Evolutionary conservation across 139 green algal genomes (phyloP).

Genomic region (Chlorella sorokiniana): DNA sequence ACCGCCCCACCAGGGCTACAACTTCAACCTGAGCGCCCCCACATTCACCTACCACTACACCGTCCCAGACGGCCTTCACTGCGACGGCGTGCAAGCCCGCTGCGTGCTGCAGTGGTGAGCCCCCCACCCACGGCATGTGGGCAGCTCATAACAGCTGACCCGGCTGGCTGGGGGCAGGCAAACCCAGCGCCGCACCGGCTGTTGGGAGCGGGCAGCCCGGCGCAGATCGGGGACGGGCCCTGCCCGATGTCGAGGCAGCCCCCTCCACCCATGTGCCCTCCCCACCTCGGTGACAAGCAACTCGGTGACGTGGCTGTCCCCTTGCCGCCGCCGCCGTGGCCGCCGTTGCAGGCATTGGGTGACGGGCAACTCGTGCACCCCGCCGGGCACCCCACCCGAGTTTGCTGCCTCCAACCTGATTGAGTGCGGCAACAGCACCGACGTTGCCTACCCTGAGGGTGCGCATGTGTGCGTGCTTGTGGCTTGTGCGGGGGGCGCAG

Average conservation of each 20-base stretch:
- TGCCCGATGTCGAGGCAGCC: too few relatives aligned
- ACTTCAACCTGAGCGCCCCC: not conserved
- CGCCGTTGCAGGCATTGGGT: conserved; percentile 16
- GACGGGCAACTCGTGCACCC: conserved; percentile 23
- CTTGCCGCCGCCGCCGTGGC: not conserved
- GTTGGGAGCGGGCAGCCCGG: too few relatives aligned
- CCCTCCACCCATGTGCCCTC: too few relatives aligned
- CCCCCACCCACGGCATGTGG: not conserved
- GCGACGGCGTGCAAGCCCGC: conserved; percentile 9
- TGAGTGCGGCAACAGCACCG: not conserved
- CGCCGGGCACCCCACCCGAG: not conserved
- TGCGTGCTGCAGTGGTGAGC: conserved; percentile 29
- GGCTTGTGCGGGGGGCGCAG: not conserved
- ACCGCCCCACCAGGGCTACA: conserved; percentile 1
- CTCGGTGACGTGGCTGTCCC: too few relatives aligned
- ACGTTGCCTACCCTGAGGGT: not conserved
- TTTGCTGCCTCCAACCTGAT: not conserved
- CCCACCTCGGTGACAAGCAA: too few relatives aligned
- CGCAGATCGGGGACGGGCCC: too few relatives aligned
- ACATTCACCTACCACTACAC: conserved; percentile 7
- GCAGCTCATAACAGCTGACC: not conserved
- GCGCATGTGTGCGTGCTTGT: too few relatives aligned
- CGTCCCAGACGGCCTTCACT: conserved; percentile 3
- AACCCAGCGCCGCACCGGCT: not conserved
- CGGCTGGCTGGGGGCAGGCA: not conserved